Percentiles rank a stretch among this genome's conserved stretches.
phyloP scores from a whole-genome alignment of 2,329 filamentous ascomycete genomes.

The Endoconidiophora laricicola region DNA sequence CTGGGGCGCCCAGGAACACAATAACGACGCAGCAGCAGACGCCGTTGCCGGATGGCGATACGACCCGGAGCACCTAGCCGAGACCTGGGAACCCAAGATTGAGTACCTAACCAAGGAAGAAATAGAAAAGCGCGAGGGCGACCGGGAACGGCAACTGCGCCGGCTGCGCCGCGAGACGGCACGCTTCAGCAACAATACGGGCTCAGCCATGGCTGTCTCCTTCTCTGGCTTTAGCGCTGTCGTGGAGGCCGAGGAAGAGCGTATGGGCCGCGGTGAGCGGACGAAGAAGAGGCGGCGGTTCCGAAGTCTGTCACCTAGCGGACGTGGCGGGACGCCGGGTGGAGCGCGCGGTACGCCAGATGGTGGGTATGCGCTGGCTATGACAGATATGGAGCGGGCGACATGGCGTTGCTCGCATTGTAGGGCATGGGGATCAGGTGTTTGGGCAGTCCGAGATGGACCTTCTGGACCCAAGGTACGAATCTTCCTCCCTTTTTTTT shows the following conservation, averaged over 20 bases:
- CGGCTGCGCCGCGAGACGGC: slow-evolving; percentile 80
- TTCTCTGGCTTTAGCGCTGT: slow-evolving; percentile 34
- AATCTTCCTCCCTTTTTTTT: slow-evolving; percentile 5
- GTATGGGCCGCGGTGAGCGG: slow-evolving; percentile 79
- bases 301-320: slow-evolving; percentile 68
- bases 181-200: slow-evolving; percentile 71
- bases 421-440: slow-evolving; percentile 68
- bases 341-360: slow-evolving; percentile 63
- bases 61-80: slow-evolving; percentile 74
- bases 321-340: slow-evolving; percentile 44
- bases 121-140: slow-evolving; percentile 91
- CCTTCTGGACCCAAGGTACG: slow-evolving; percentile 69
- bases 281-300: slow-evolving; percentile 93
- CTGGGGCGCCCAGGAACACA: slow-evolving; percentile 52
- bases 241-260: slow-evolving; percentile 50
- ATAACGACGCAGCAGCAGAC: slow-evolving; percentile 77
- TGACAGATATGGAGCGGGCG: slow-evolving; percentile 61
- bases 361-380: slow-evolving; percentile 51
- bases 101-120: slow-evolving; percentile 81
- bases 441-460: slow-evolving; percentile 91
- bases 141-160: slow-evolving; percentile 79
- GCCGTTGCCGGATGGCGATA: slow-evolving; percentile 83
- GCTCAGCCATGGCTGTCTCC: slow-evolving; percentile 62
- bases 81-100: slow-evolving; percentile 71
- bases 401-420: slow-evolving; percentile 85